Evolutionary conservation across 139 green algal genomes (phyloP), one percentile per base, ranked within the genome.

Genomic region (Chlorella sp.): DNA sequence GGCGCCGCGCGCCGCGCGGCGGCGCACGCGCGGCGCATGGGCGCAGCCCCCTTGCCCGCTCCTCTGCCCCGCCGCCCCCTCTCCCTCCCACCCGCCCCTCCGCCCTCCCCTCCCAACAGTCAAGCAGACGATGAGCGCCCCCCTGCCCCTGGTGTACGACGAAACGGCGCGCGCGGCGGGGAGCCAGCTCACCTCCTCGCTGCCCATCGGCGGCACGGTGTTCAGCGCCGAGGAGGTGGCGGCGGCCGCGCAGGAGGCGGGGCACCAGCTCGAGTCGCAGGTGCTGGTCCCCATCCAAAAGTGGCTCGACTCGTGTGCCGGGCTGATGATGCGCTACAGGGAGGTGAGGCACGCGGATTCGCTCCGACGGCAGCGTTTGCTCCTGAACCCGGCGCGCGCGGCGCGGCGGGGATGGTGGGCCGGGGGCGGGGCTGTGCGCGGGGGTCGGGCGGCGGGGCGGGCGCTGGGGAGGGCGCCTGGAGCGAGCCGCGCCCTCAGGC

Each of bases 211-310:
- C 31, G 80, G 85, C 21, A 15, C 46, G 5, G 80, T 83, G 41
- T 87, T 91, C 36, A 74, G 73, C 27, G 53, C 86, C 0, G 89
- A 93, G 6, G 51, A 77, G 12, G 70, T 95, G 33, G 62, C 67
- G 14, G 35, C 77, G 21, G 71, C 87, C 8, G 73, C 79, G 0
- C 73, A 82, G 27, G 84, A 91, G 23, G 87, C 71, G 31, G 43
- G 63, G 31, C 77, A 87, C 50, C 82, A 87, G 45, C 60, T 92
- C 23, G 86, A 93, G 23, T 77, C 84, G 0, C 88, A 95, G 76
- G 91, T 95, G 27, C 68, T 93, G 50, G 80, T 87, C 19, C 91
- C 91, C 7, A 84, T 94, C 76, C 64, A 78, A 45, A 68, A 84
- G 36, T 94, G 90, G 90, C 84, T 85, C 25, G 81, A 77, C 38